Conservation (phyloP, 106 monocot genomes). For the Narthecium ossifragum region DNA sequence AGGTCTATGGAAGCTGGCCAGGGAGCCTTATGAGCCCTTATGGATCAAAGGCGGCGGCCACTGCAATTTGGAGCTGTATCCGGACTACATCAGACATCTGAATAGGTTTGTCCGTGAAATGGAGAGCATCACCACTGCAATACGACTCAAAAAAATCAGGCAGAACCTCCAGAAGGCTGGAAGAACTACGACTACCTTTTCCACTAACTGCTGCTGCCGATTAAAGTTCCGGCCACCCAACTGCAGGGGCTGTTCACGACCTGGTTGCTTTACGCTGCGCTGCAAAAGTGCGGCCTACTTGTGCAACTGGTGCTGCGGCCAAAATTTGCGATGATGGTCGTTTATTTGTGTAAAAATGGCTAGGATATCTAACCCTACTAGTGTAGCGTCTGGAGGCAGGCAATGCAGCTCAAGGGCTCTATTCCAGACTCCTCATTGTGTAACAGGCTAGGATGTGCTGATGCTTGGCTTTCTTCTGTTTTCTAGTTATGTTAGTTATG, state of each 20-base stretch:
- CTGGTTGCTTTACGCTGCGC: background rate
- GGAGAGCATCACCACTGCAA: slow-evolving; percentile 56
- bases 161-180: slow-evolving; percentile 13
- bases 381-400: too few species aligned
- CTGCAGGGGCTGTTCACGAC: slow-evolving; percentile 18
- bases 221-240: slow-evolving; percentile 36
- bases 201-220: slow-evolving; percentile 57
- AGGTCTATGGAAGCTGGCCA: slow-evolving; percentile 46
- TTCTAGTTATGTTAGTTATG: too few species aligned
- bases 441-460: too few species aligned
- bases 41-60: slow-evolving; percentile 88
- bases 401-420: too few species aligned
- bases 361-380: slow-evolving; percentile 1
- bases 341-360: slow-evolving; percentile 9
- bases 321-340: slow-evolving; percentile 2
- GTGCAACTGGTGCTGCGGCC: slow-evolving; percentile 14
- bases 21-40: slow-evolving; percentile 72
- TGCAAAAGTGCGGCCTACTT: background rate
- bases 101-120: slow-evolving; percentile 59
- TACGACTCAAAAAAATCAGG: slow-evolving; percentile 49
- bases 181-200: slow-evolving; percentile 50
- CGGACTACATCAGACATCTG: slow-evolving; percentile 65
- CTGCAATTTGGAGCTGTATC: slow-evolving; percentile 82
- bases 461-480: too few species aligned
- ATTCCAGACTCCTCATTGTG: too few species aligned